A percentile compares a stretch with the other conserved stretches of the same genome.
phyloP scores from a whole-genome alignment of 805 yeast species.

The Nakazawaea molendinolei region DNA sequence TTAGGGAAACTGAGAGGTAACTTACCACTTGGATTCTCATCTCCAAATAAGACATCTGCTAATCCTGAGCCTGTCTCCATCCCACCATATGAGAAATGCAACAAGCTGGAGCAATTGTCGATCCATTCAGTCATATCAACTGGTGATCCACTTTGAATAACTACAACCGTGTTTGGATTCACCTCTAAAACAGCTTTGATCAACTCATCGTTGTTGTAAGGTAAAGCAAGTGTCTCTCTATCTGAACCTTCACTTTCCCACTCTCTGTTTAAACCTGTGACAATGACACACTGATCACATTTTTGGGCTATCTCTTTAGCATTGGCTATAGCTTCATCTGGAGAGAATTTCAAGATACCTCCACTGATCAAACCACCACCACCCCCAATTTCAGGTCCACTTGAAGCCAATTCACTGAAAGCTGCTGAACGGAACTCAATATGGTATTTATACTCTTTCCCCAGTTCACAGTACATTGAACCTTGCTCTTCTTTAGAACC shows the following conservation, averaged over 20 bases:
- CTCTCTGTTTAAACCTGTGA: conserved; percentile 31
- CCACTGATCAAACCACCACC: conserved; percentile 19
- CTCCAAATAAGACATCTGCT: conserved; percentile 38
- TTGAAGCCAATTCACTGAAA: conserved; percentile 21
- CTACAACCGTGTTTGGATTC: conserved; percentile 29
- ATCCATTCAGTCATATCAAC: conserved; percentile 35
- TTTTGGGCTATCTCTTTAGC: conserved; percentile 29
- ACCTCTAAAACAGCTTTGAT: conserved; percentile 25
- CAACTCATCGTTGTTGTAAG: conserved; percentile 28
- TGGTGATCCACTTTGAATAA: conserved; percentile 35
- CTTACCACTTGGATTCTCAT: conserved; percentile 35
- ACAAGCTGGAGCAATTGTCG: conserved; percentile 21
- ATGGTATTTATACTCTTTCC: conserved; percentile 35
- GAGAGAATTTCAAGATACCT: conserved; percentile 12
- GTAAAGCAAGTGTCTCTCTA: conserved; percentile 29
- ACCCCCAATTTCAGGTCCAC: conserved; percentile 13
- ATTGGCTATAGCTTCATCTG: conserved; percentile 13
- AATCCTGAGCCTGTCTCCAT: conserved; percentile 34
- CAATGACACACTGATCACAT: conserved; percentile 29
- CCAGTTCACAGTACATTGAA: conserved; percentile 31
- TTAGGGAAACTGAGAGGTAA: conserved; percentile 34
- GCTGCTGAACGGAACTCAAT: conserved; percentile 47
- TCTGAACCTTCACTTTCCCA: conserved; percentile 38
- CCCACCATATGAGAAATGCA: conserved; percentile 34
- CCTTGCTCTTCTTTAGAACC: conserved; percentile 49